These are phyloP conservation scores for Penicillium sp. DNA, from an alignment of 2,329 filamentous ascomycete species.

Conservation along the genomic window DNA sequence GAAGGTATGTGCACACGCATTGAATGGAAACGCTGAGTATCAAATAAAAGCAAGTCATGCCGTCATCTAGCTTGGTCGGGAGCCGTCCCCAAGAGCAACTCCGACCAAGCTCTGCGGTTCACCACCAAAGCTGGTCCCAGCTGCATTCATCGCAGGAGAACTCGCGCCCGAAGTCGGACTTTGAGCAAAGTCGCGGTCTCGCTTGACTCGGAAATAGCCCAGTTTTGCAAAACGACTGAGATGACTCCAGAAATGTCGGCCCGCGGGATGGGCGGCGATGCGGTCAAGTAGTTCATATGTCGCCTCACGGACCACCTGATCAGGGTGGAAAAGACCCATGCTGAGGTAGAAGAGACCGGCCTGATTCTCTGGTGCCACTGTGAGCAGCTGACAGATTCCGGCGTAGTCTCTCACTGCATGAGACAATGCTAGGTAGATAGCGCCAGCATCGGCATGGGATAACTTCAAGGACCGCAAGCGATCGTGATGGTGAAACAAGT, in stretches of 20 bases:
- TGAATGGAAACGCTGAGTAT: not conserved
- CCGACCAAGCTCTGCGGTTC: constrained; percentile 35
- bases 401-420: constrained; percentile 72
- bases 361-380: constrained; percentile 76
- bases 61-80: constrained; percentile 20
- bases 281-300: constrained; percentile 76
- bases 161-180: constrained; percentile 22
- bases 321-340: constrained; percentile 85
- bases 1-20: constrained; percentile 2
- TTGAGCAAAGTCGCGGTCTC: constrained; percentile 47
- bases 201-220: constrained; percentile 72
- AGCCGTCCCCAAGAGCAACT: constrained; percentile 30
- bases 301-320: constrained; percentile 68
- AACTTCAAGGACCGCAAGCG: constrained; percentile 78
- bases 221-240: constrained; percentile 84
- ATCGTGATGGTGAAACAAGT: constrained; percentile 88
- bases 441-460: constrained; percentile 65
- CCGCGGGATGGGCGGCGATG: constrained; percentile 79
- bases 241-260: constrained; percentile 84
- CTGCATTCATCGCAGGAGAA: constrained; percentile 9
- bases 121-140: constrained; percentile 22
- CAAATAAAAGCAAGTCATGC: not conserved
- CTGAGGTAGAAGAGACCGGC: constrained; percentile 86
- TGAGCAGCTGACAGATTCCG: constrained; percentile 77
- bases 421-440: constrained; percentile 77